Conservation (phyloP, 2,329 filamentous ascomycete species). For the Claviceps maximensis region DNA sequence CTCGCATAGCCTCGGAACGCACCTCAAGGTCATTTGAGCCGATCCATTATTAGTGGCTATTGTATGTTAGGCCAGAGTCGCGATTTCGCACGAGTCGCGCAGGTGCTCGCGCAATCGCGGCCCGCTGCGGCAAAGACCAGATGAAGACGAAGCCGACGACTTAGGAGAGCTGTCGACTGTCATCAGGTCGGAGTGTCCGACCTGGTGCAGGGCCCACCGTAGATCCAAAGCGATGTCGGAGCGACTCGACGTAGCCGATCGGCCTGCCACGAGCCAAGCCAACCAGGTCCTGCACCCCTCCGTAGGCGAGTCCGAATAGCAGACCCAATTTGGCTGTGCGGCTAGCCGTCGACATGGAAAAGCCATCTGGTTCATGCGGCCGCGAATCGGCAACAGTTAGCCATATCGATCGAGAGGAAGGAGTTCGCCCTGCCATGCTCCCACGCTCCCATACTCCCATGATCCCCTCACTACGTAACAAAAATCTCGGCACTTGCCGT, state of each 20-base stretch:
- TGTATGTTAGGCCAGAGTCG: too few relatives aligned
- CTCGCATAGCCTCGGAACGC: constrained; percentile 1
- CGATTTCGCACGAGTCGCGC: not conserved
- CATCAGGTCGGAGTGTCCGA: constrained; percentile 7
- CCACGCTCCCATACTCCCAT: too few relatives aligned
- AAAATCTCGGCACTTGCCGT: constrained; percentile 8
- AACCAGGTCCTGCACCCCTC: constrained; percentile 65
- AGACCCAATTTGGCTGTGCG: constrained; percentile 71
- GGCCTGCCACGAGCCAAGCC: constrained; percentile 56
- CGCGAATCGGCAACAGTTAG: constrained; percentile 18
- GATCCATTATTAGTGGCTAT: not conserved
- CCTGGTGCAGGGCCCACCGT: constrained; percentile 8
- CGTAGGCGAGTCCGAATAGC: constrained; percentile 65
- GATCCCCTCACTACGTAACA: constrained; percentile 10
- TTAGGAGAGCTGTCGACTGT: not conserved
- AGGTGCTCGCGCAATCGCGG: not conserved
- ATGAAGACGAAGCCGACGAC: too few relatives aligned
- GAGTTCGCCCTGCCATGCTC: not conserved
- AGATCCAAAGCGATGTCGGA: constrained; percentile 30
- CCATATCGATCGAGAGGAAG: constrained; percentile 3
- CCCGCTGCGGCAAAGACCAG: not conserved
- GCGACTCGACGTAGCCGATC: constrained; percentile 61
- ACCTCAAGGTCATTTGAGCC: not conserved
- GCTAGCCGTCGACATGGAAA: constrained; percentile 63
- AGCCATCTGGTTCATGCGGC: constrained; percentile 45